These are phyloP conservation scores for Tremella fuciformis DNA, from an alignment of 768 basidiomycete genomes.

Conservation along the genomic window DNA sequence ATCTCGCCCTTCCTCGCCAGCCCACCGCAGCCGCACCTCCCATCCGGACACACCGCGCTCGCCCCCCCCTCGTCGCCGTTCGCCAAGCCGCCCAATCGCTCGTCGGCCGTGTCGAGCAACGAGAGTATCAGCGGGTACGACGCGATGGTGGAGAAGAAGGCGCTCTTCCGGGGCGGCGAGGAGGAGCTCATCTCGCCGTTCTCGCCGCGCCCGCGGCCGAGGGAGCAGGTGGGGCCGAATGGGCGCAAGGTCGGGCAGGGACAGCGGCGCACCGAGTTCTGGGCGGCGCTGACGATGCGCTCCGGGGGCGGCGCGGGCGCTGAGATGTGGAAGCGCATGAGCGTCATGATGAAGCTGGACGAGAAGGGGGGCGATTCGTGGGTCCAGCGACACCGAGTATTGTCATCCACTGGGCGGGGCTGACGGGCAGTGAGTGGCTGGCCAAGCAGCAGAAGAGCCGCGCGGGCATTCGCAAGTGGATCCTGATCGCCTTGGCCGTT, in stretches of 20 bases:
- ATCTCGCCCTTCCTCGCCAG: constrained; percentile 37
- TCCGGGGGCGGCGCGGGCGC: constrained; percentile 12
- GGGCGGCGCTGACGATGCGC: not conserved
- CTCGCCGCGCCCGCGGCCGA: constrained; percentile 23
- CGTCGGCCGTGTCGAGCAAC: constrained; percentile 6
- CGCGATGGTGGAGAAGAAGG: constrained; percentile 40
- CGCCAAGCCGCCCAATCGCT: constrained; percentile 7
- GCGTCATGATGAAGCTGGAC: constrained; percentile 34
- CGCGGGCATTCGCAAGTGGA: constrained; percentile 15
- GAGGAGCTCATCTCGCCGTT: constrained; percentile 36
- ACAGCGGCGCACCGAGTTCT: constrained; percentile 6
- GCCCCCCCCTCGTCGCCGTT: constrained; percentile 27
- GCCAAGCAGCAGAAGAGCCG: constrained; percentile 14
- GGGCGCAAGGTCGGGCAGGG: constrained; percentile 1
- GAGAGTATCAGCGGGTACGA: constrained; percentile 36
- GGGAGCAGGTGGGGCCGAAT: constrained; percentile 5
- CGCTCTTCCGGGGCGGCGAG: constrained; percentile 41
- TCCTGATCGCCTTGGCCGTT: constrained; percentile 20
- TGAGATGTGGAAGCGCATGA: constrained; percentile 47
- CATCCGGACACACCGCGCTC: not conserved
- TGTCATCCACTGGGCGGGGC: constrained; percentile 1
- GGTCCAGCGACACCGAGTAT: too few species aligned
- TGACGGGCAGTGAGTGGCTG: constrained; percentile 28
- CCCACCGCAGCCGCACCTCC: constrained; percentile 24
- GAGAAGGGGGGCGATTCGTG: constrained; percentile 28